Conservation (phyloP, 345 rosid species). For the Eucalyptus marginata region DNA sequence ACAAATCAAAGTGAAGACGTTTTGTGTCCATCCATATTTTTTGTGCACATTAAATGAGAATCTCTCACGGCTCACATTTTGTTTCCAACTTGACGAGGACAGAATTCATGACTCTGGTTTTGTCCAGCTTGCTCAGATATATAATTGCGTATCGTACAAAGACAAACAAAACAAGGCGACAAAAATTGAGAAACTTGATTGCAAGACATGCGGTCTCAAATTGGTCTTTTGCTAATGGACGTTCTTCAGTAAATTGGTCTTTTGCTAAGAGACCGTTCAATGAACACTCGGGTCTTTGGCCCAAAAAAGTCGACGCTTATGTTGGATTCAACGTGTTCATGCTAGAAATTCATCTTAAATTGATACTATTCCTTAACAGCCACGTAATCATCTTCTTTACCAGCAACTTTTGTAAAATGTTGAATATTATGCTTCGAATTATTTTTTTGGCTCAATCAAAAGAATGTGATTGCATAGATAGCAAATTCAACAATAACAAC, state of each 20-base stretch:
- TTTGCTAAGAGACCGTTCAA: no score
- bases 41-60: no score
- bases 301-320: background rate
- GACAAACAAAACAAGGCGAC: background rate
- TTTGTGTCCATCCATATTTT: no score
- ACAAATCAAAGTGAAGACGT: no score
- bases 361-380: background rate
- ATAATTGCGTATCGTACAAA: background rate
- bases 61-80: no score
- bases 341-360: background rate
- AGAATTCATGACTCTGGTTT: background rate
- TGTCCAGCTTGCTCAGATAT: background rate
- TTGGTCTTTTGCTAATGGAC: no score
- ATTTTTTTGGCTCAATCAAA: background rate
- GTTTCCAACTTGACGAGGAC: background rate
- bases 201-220: no score
- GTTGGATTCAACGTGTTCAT: background rate
- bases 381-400: no score
- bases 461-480: background rate
- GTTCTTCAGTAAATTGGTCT: no score
- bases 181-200: fast-evolving
- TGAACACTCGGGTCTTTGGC: background rate
- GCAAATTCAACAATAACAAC: background rate
- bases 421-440: background rate
- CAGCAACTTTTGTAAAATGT: background rate